phyloP scores from a whole-genome alignment of 2,329 filamentous ascomycete genomes.

The Ascocoryne sarcoides region DNA sequence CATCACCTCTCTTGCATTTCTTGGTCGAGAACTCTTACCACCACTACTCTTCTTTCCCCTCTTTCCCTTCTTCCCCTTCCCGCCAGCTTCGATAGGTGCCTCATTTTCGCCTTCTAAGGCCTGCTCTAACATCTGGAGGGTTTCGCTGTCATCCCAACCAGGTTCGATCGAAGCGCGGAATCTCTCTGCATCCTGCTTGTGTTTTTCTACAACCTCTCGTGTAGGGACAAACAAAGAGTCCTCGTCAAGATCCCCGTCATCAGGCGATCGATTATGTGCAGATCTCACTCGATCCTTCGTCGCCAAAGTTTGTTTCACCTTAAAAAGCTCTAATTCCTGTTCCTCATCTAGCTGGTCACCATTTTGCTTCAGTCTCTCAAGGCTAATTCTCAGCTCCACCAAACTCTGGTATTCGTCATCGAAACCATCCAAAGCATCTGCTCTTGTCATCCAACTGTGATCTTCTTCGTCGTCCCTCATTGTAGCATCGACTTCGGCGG shows the following conservation, averaged over 20 bases:
- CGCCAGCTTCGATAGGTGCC: conserved; percentile 2
- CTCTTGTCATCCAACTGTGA: conserved; percentile 12
- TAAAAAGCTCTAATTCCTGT: conserved; percentile 7
- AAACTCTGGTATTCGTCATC: conserved; percentile 9
- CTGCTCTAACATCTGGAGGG: conserved; percentile 10
- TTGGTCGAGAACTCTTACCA: conserved; percentile 9
- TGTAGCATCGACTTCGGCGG: conserved; percentile 6
- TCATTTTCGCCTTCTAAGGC: conserved; percentile 4
- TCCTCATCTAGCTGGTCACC: conserved; percentile 4
- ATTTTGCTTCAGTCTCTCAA: conserved; percentile 4
- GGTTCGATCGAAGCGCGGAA: neutral
- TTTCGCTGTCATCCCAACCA: neutral
- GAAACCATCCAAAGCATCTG: conserved; percentile 3
- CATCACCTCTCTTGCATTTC: conserved; percentile 13
- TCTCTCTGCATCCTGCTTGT: neutral
- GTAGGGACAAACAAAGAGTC: conserved; percentile 14
- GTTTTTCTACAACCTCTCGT: conserved; percentile 6
- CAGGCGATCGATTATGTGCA: neutral
- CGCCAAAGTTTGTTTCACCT: conserved; percentile 4
- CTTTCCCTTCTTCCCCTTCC: conserved; percentile 15
- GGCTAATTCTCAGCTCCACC: neutral
- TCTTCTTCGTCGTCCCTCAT: conserved; percentile 8
- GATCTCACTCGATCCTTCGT: conserved; percentile 1
- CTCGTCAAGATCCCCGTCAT: conserved; percentile 4
- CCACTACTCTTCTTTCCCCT: too few species aligned